These are phyloP conservation scores for Microascus cirrosus DNA, from an alignment of 2,329 filamentous ascomycete genomes.

Conservation along the genomic window DNA sequence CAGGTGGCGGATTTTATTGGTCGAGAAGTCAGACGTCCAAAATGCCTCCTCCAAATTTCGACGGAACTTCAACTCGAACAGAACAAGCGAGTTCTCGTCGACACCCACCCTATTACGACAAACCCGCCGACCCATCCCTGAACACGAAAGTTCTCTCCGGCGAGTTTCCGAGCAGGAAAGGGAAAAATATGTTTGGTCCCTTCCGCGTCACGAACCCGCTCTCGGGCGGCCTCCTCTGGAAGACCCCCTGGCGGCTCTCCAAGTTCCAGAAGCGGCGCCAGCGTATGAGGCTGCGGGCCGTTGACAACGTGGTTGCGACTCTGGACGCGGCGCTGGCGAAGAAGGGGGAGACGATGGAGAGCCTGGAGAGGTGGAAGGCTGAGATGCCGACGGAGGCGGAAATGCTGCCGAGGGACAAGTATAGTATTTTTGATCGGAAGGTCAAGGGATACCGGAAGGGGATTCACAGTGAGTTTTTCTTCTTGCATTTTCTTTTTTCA, in stretches of 20 bases:
- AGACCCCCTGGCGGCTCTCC: slow-evolving; percentile 94
- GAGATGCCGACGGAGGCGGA: slow-evolving; percentile 95
- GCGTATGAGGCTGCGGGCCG: slow-evolving; percentile 67
- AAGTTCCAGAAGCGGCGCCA: slow-evolving; percentile 83
- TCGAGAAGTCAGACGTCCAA: background rate
- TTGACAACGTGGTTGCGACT: slow-evolving; percentile 79
- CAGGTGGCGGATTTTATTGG: background rate
- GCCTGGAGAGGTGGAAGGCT: slow-evolving; percentile 80
- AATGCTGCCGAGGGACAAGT: slow-evolving; percentile 95
- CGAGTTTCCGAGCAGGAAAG: background rate
- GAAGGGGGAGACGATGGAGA: slow-evolving; percentile 60
- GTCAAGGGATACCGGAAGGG: slow-evolving; percentile 93
- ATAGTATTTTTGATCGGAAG: slow-evolving; percentile 95
- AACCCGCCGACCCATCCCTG: background rate
- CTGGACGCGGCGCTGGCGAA: slow-evolving; percentile 68
- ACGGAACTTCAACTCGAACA: background rate
- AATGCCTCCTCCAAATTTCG: background rate
- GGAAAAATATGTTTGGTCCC: slow-evolving; percentile 60
- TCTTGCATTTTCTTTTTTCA: background rate
- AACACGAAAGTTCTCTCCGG: background rate
- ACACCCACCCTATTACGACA: background rate
- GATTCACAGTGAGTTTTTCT: slow-evolving; percentile 70
- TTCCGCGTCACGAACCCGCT: slow-evolving; percentile 71
- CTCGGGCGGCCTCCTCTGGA: slow-evolving; percentile 80
- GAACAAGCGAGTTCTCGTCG: background rate